Evolutionary conservation across 306 rosid species (phyloP), one percentile per base, ranked within the genome.

Genomic region (Gillenia trifoliata): DNA sequence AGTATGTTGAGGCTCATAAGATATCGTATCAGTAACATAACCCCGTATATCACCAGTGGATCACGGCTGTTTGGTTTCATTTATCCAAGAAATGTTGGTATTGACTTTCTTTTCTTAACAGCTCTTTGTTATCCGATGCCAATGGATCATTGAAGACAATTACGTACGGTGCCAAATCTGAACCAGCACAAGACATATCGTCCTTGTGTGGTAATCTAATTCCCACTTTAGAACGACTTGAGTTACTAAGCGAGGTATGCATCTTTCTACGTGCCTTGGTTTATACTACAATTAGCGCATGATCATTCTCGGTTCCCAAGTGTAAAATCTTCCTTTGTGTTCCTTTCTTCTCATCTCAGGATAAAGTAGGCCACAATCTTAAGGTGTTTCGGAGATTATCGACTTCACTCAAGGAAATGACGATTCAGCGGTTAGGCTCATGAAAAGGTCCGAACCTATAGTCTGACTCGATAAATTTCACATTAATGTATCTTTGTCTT

Each of bases 221-320:
- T 82, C 85, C 90, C n/a, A 85, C 81, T 65, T 86, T 94, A 49
- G 96, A 91, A 81, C 87, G 92, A 81, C 98, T 94, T 0, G 98
- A 94, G 81, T 72, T 85, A 76, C 77, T 90, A 17, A 87, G 85
- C 77, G 97, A 94, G 98, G 98, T 94, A 79, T 68, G 80, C 22
- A 26, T 72, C 75, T 56, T 16, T 30, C 74, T 3, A 38, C 20
- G 16, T 23, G 16, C 47, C 22, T 30, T 52, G 11, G 30, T 33
- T 33, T 16, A 31, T 34, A 7, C 17, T 33, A 7, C 20, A 16
- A 7, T 47, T 47, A n/a, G 52, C 52, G n/a, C 19, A 56, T 19
- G 29, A 19, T 72, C 55, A 38, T 25, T 72, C 8, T 33, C 68
- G 4, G 43, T 33, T 29, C 11, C 68, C 0, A 1, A 17, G 16